A percentile compares a stretch with the other conserved stretches of the same genome.
Conservation (phyloP, 352 stramenopile species). For the Phytophthora chlamydospora region DNA sequence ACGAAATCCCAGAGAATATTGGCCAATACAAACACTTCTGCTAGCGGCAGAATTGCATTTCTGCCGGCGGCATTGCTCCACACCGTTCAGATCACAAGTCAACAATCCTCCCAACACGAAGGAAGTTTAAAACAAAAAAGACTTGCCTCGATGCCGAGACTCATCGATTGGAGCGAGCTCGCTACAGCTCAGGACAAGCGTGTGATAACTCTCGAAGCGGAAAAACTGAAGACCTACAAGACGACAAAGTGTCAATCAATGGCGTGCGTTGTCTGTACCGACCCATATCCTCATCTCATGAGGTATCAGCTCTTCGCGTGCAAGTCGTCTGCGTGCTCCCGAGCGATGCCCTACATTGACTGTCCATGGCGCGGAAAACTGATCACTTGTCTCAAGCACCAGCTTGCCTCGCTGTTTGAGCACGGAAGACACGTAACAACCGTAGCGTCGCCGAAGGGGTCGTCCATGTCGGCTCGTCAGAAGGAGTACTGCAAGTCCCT, state of each 20-base stretch:
- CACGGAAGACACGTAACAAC: neutral
- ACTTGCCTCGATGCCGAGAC: neutral
- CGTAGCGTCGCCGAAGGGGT: neutral
- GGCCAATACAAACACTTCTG: no score
- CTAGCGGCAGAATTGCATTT: no score
- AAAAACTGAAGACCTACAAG: neutral
- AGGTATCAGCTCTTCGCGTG: neutral
- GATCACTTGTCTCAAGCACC: neutral
- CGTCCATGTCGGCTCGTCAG: neutral
- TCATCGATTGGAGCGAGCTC: neutral
- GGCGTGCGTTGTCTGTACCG: neutral
- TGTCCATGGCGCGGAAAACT: neutral
- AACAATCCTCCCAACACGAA: no score
- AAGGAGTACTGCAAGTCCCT: neutral
- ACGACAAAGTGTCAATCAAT: neutral
- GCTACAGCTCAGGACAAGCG: neutral
- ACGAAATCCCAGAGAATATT: no score
- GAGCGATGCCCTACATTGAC: neutral
- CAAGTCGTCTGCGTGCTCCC: neutral
- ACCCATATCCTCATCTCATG: neutral
- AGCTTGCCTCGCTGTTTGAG: neutral
- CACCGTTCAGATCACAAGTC: no score
- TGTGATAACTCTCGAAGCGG: neutral
- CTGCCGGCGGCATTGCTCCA: no score
- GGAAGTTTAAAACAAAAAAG: no score